Conservation (phyloP, 2,329 filamentous ascomycete species). For the Myriosclerotinia duriaeana region DNA sequence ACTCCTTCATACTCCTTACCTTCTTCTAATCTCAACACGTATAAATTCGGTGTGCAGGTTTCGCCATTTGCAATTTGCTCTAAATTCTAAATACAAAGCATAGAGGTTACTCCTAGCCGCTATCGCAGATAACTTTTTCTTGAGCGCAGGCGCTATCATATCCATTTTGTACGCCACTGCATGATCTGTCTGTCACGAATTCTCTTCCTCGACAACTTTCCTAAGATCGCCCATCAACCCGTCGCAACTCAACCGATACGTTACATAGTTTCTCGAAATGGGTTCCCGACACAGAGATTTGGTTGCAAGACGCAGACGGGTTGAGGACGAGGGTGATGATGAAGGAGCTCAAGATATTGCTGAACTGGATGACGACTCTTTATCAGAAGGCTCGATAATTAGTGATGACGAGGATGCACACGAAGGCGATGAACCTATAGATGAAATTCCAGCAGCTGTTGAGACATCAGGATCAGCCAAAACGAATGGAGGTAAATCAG, state of each 20-base stretch:
- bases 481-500: slow-evolving; percentile 42
- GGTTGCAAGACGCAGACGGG: slow-evolving; percentile 65
- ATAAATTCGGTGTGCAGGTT: slow-evolving; percentile 36
- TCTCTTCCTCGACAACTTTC: slow-evolving; percentile 35
- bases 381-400: slow-evolving; percentile 62
- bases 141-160: slow-evolving; percentile 41
- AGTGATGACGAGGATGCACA: slow-evolving; percentile 61
- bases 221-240: slow-evolving; percentile 38
- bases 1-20: too few species aligned
- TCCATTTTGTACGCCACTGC: slow-evolving; percentile 38
- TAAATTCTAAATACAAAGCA: slow-evolving; percentile 22
- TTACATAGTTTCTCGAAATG: slow-evolving; percentile 44
- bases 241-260: slow-evolving; percentile 39
- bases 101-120: slow-evolving; percentile 11
- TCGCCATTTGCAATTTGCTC: slow-evolving; percentile 36
- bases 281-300: slow-evolving; percentile 60
- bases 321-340: slow-evolving; percentile 70
- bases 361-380: slow-evolving; percentile 64
- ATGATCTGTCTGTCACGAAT: slow-evolving; percentile 41
- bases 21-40: slow-evolving; percentile 9
- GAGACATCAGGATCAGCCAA: slow-evolving; percentile 33
- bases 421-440: slow-evolving; percentile 64
- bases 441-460: slow-evolving; percentile 59
- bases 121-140: slow-evolving; percentile 34
- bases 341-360: slow-evolving; percentile 57